A percentile compares a stretch with the other conserved stretches of the same genome.
Conservation (phyloP, 176 grass and related monocot genomes). For the Oryza punctata region DNA sequence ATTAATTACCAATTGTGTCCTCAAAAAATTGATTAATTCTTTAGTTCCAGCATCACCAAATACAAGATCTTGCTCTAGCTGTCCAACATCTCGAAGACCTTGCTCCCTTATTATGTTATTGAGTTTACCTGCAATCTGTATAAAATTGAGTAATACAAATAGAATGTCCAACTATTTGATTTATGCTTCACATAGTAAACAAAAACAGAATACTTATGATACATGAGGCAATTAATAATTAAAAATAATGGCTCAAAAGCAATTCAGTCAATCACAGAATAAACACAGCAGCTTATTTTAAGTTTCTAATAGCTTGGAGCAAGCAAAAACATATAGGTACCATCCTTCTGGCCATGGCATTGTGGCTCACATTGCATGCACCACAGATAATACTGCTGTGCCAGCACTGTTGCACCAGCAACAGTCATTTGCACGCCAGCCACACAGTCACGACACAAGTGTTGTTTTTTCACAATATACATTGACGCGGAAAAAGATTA, state of each 20-base stretch:
- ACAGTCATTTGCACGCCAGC: no score
- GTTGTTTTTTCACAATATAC: no score
- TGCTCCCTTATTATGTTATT: constrained; percentile 88
- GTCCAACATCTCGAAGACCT: constrained; percentile 82
- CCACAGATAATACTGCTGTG: background rate
- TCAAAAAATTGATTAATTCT: constrained; percentile 93
- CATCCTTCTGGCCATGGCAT: background rate
- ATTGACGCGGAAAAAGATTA: no score
- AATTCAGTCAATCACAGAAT: background rate
- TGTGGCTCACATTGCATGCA: background rate
- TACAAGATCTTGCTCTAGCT: constrained; percentile 95
- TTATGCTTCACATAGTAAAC: constrained; percentile 8
- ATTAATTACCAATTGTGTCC: constrained; percentile 71
- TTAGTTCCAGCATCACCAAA: constrained; percentile 93
- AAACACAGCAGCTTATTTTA: constrained; percentile 2
- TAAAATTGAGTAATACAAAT: constrained; percentile 45
- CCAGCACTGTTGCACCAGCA: no score
- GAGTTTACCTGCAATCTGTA: constrained; percentile 93
- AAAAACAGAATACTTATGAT: constrained; percentile 19
- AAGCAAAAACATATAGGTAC: constrained; percentile 1
- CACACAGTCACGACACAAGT: no score
- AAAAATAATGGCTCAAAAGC: constrained; percentile 22
- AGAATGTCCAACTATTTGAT: background rate
- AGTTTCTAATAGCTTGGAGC: background rate
- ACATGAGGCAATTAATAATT: background rate